Base-by-base conservation (phyloP, 2,329 filamentous ascomycete species). In the Polychaeton citri region DNA sequence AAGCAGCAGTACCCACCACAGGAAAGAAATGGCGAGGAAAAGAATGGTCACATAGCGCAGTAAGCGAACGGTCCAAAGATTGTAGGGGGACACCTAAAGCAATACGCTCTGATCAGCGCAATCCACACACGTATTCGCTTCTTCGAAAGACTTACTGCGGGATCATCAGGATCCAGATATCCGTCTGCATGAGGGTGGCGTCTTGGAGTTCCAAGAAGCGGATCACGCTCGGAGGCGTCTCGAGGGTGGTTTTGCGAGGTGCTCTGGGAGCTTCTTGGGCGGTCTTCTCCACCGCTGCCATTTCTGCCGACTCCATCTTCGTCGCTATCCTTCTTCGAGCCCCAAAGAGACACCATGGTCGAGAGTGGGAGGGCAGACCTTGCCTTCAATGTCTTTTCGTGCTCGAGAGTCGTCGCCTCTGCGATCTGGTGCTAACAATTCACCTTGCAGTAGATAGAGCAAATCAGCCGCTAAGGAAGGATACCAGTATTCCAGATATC, bases 1-100 rank as follows among this genome's bases (percentile, higher is more conserved):
- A n/a, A 98, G 69, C 21, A 94, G 67, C 36, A 95, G 59, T 7
- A 84, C 71, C 88, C 90, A 96, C 88, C 88, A 96, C n/a, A 85
- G 51, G 51, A 92, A 85, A 38, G 77, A 82, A 48, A 87, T 55
- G 35, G 76, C 58, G 15, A 88, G 67, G 52, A 95, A 82, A 24
- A 84, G 49, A 37, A 93, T 67, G 4, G 85, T 88, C 41, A 90
- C 58, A 53, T 78, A 83, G 54, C 86, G 76, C 37, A 90, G 67
- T 32, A 81, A 73, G 13, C 90, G 79, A 34, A 98, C 81, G 40
- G 76, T 84, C 80, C 86, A 94, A 24, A 96, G 73, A 50, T 98
- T 98, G 63, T 95, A 95, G 0, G 90, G 90, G 3, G 85, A 83
- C 17, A 83, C 78, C 68, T 64, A 34, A 3, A 6, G 5, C 53